A percentile compares a stretch with the other conserved stretches of the same genome.
Evolutionary conservation across 1,139 yeast species (phyloP).

Genomic region (Diutina catenulata): DNA sequence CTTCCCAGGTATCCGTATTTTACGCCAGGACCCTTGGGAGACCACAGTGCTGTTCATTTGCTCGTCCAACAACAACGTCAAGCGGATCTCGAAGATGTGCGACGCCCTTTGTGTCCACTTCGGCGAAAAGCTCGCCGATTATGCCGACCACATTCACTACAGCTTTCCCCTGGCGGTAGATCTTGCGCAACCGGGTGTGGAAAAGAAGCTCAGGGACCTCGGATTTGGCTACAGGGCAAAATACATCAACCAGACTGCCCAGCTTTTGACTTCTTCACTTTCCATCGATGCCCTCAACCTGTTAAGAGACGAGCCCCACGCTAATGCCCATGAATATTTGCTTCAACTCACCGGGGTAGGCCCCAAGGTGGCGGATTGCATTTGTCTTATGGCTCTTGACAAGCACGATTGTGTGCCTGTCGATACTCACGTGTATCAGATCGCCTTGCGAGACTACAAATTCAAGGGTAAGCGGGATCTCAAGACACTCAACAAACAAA

Average conservation of each 20-base stretch:
- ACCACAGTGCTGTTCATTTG: constrained; percentile 83
- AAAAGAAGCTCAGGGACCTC: constrained; percentile 35
- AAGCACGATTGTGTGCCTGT: constrained; percentile 88
- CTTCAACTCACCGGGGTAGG: constrained; percentile 81
- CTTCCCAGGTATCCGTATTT: constrained; percentile 66
- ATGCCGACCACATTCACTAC: constrained; percentile 48
- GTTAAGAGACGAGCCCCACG: constrained; percentile 35
- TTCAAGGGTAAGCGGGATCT: constrained; percentile 28
- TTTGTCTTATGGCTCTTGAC: constrained; percentile 79
- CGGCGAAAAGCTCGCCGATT: constrained; percentile 49
- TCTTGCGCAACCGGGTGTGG: constrained; percentile 27
- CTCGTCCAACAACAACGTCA: constrained; percentile 91
- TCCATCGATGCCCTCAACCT: constrained; percentile 16
- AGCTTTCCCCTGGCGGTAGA: constrained; percentile 63
- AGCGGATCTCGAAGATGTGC: constrained; percentile 90
- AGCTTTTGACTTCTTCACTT: constrained; percentile 14
- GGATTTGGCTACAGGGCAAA: constrained; percentile 94
- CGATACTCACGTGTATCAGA: constrained; percentile 93
- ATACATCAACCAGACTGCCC: constrained; percentile 72
- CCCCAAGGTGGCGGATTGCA: constrained; percentile 94
- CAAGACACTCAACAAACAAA: constrained; percentile 43
- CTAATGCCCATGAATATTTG: constrained; percentile 52
- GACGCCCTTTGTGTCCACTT: constrained; percentile 61
- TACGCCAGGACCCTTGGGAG: constrained; percentile 96
- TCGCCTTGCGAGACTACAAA: constrained; percentile 74